phyloP scores from a whole-genome alignment of 148 eudicot genomes.

The Linanthus parryae region DNA sequence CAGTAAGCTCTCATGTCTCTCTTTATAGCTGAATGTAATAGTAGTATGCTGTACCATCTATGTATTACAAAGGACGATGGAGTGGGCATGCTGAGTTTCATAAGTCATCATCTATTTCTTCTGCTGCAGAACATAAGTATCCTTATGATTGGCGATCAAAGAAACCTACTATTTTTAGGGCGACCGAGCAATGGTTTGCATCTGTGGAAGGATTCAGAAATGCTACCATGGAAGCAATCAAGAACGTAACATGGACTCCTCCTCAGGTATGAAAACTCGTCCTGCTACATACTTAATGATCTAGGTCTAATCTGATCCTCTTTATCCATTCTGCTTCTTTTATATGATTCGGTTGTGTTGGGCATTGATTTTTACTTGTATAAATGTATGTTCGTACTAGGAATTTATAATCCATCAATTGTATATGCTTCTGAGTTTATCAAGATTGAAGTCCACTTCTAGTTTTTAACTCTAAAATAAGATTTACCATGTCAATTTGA shows the following conservation, averaged over 20 bases:
- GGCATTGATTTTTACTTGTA: neutral
- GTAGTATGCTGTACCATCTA: neutral
- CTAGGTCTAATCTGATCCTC: neutral
- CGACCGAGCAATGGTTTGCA: slow-evolving; percentile 99
- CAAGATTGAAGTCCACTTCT: no score
- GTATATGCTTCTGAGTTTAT: no score
- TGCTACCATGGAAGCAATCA: slow-evolving; percentile 75
- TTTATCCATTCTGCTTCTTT: neutral
- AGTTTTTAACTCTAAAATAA: no score
- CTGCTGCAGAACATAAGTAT: slow-evolving; percentile 75
- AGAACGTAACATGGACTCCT: slow-evolving; percentile 80
- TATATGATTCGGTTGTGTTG: neutral
- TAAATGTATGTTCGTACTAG: neutral
- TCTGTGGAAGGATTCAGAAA: slow-evolving; percentile 95
- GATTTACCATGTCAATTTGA: no score
- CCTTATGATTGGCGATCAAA: slow-evolving; percentile 99
- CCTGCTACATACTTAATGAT: neutral
- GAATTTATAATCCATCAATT: no score
- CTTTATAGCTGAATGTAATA: neutral
- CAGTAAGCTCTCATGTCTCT: slow-evolving; percentile 39
- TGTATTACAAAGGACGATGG: neutral
- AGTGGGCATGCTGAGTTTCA: neutral
- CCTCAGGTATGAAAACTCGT: slow-evolving; percentile 46
- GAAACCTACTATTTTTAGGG: slow-evolving; percentile 95
- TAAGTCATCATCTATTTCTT: neutral